These are phyloP conservation scores for Hyphopichia pseudoburtonii DNA, from an alignment of 1,139 yeast genomes.

Conservation along the genomic window DNA sequence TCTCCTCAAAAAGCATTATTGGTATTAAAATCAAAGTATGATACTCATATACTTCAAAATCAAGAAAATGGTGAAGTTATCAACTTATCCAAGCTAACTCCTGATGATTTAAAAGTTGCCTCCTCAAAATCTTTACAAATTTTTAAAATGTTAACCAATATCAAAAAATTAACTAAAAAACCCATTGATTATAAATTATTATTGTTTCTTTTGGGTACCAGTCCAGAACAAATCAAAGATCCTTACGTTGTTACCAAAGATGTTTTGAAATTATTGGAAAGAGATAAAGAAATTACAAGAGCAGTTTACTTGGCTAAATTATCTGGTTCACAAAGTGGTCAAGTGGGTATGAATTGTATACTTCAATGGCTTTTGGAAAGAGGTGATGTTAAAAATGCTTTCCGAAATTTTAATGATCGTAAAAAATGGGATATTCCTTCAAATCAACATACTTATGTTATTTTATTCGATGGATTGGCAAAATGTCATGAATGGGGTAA, in stretches of 20 bases:
- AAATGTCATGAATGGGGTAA: constrained; percentile 39
- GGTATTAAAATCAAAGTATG: constrained; percentile 13
- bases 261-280: constrained; percentile 47
- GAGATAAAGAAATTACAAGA: constrained; percentile 46
- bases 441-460: constrained; percentile 55
- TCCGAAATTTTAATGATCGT: constrained; percentile 51
- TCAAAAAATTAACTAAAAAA: constrained; percentile 24
- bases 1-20: constrained; percentile 25
- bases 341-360: constrained; percentile 62
- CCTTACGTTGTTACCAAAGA: constrained; percentile 55
- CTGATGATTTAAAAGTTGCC: constrained; percentile 23
- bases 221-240: constrained; percentile 55
- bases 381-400: constrained; percentile 42
- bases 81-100: constrained; percentile 15
- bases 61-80: constrained; percentile 19
- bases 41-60: constrained; percentile 14
- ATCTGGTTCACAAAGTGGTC: constrained; percentile 45
- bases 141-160: constrained; percentile 29
- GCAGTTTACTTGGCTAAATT: constrained; percentile 54
- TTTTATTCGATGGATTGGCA: constrained; percentile 58
- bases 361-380: constrained; percentile 47
- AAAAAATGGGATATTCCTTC: constrained; percentile 60
- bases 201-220: constrained; percentile 56
- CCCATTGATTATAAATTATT: constrained; percentile 44
- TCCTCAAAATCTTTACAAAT: constrained; percentile 23